phyloP scores from a whole-genome alignment of 129 eudicot genomes.

The Oenanthe sinensis region DNA sequence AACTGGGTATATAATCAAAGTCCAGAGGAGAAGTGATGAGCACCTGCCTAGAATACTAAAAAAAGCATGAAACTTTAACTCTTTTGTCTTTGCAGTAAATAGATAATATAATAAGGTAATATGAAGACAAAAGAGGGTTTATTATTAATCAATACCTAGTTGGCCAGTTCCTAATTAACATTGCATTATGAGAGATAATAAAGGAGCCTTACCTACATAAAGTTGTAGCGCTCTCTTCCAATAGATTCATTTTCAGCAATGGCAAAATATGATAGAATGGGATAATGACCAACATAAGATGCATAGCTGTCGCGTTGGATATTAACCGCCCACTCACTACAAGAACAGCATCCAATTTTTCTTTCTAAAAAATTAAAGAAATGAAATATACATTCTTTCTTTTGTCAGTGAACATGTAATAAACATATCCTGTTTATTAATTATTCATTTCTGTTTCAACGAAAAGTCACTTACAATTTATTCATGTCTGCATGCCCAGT shows the following conservation, averaged over 20 bases:
- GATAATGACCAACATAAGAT: slow-evolving; percentile 86
- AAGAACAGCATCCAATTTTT: slow-evolving; percentile 6
- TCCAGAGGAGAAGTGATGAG: too few species aligned
- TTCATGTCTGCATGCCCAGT: slow-evolving; percentile 85
- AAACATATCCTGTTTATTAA: background rate
- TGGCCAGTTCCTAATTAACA: too few species aligned
- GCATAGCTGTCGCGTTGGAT: slow-evolving; percentile 91
- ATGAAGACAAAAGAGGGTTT: too few species aligned
- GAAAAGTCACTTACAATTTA: slow-evolving; percentile 49
- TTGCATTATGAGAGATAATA: background rate
- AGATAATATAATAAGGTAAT: too few species aligned
- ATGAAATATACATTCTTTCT: background rate
- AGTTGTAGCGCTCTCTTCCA: slow-evolving; percentile 92
- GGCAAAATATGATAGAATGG: slow-evolving; percentile 74
- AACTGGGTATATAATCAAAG: too few species aligned
- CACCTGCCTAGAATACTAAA: background rate
- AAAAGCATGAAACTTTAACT: too few species aligned
- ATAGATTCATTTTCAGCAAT: slow-evolving; percentile 90
- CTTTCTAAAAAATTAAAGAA: background rate
- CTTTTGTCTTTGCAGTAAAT: background rate
- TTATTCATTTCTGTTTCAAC: background rate
- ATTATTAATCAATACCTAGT: too few species aligned
- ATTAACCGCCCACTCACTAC: slow-evolving; percentile 94
- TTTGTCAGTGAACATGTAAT: too few species aligned
- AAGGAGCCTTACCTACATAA: slow-evolving; percentile 68